These are phyloP conservation scores for Triticum monococcum DNA, from an alignment of 176 grass and related monocot genomes.

Conservation along the genomic window DNA sequence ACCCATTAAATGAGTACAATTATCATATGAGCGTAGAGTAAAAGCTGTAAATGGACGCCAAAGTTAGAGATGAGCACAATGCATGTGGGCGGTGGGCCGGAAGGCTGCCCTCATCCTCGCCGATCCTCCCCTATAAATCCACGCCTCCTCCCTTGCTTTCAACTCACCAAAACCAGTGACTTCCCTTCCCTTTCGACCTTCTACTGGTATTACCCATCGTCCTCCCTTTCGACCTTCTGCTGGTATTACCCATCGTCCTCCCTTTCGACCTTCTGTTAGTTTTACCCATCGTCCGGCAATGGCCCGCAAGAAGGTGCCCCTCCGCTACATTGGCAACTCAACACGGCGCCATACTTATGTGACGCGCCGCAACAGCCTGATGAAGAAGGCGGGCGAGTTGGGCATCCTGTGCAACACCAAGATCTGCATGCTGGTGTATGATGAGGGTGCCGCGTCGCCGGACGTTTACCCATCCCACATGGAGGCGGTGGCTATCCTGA, in stretches of 20 bases:
- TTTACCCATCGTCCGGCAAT: background rate
- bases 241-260: background rate
- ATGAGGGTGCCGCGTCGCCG: background rate
- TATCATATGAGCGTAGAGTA: background rate
- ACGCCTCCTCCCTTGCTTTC: background rate
- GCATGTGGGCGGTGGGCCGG: too few relatives aligned
- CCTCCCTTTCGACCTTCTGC: background rate
- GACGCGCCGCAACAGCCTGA: conserved; percentile 5
- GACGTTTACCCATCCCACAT: conserved; percentile 12
- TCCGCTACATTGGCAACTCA: conserved; percentile 25
- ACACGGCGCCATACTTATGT: background rate
- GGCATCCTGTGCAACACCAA: conserved; percentile 12
- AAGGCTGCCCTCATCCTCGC: background rate
- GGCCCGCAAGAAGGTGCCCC: conserved; percentile 35
- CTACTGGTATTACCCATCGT: background rate
- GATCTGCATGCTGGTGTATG: conserved; percentile 26
- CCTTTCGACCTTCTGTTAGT: background rate
- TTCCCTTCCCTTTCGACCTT: background rate
- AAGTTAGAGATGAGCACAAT: background rate
- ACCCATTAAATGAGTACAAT: background rate
- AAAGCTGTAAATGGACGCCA: background rate
- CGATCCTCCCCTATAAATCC: background rate
- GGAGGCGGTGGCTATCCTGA: background rate
- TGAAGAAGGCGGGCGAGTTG: conserved; percentile 40
- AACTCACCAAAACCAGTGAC: background rate